Evolutionary conservation across 305 asterid species (phyloP), one percentile per base, ranked within the genome.

Genomic region (Solanum hybrid): DNA sequence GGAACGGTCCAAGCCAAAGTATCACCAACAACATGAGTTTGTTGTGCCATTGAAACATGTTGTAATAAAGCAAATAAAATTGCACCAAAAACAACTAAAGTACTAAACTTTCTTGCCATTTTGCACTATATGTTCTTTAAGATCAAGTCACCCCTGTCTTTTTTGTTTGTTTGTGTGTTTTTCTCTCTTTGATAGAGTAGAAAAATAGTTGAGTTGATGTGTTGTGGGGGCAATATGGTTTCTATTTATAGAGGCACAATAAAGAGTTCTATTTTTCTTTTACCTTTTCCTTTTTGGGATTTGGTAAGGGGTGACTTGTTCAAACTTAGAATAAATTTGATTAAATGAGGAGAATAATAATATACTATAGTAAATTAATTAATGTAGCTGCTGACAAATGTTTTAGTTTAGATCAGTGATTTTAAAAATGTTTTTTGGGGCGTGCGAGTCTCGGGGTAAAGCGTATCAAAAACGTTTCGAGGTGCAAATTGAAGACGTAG

Each of bases 21-120:
- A 90, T 92, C 95, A 6, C 98, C 98, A 6, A 95, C 98, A 7
- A 92, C 90, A 35, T 95, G 96, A 29, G 95, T 94, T 73, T 92
- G 95, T 88, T 94, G 98, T 38, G 95, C 96, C 0, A 79, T 79
- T 37, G 98, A 92, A 45, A 85, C 87, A 29, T 87, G 79, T 90
- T 87, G 84, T 89, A 93, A 36, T 27, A 93, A 91, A 76, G 91
- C 89, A 85, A 90, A 85, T 78, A 94, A 26, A 71, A 71, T 37
- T 80, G 93, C 89, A 38, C 87, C 37, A 19, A 91, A 87, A 72
- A 88, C 34, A 45, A 89, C 38, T 29, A 93, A 24, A 66, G 89
- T 12, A 14, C 78, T 91, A 26, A 90, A 79, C 45, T 86, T 93
- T 69, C 87, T 89, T 79, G 84, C 92, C 96, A 95, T 95, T 45